Base-by-base conservation (phyloP, 2,329 filamentous ascomycete species). In the Lachnellula suecica region DNA sequence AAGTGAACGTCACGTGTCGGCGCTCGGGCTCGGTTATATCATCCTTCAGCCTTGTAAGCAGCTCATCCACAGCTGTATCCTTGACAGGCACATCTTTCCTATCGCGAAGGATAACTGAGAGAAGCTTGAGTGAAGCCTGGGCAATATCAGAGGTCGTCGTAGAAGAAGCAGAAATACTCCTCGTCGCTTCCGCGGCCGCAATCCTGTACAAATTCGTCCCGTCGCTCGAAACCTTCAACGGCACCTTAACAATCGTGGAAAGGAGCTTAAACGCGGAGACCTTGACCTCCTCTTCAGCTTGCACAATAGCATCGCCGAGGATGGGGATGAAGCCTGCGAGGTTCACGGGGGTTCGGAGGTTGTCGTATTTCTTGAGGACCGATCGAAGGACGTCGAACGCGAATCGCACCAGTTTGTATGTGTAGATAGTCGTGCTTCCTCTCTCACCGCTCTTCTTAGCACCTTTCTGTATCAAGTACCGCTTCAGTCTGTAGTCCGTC, bases 1-100 rank as follows among this genome's bases (percentile, higher is more conserved):
- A 97, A 65, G 90, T 96, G 74, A 99, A 99, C 0, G 91, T 94
- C 38, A 96, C 84, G 61, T 96, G 92, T 58, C 96, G 90, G 55
- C 92, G 87, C 59, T 96, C 87, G 4, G 93, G 91, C 67, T 97
- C 91, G 25, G 95, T 96, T 44, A 99, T 80, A 65, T 97, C 93
- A 24, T 91, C 85, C 62, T 91, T 88, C 47, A 97, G 76, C 53
- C 89, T 88, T 56, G 85, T 83, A 4, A 97, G 82, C 2, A 99
- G 74, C 68, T 91, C 87, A 41, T 94, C 91, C 19, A 97, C 75
- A 40, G 92, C 88, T 3, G 83, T 84, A 59, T 96, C 89, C 68
- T 89, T 91, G 64, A 97, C 78, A 17, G 81, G 74, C 4, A 94
- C 83, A 59, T 86, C 85, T 54, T 83, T 83, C 45, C 90, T 82